Base-by-base conservation (phyloP, 257 asterid species). In the Petunia secreta region DNA sequence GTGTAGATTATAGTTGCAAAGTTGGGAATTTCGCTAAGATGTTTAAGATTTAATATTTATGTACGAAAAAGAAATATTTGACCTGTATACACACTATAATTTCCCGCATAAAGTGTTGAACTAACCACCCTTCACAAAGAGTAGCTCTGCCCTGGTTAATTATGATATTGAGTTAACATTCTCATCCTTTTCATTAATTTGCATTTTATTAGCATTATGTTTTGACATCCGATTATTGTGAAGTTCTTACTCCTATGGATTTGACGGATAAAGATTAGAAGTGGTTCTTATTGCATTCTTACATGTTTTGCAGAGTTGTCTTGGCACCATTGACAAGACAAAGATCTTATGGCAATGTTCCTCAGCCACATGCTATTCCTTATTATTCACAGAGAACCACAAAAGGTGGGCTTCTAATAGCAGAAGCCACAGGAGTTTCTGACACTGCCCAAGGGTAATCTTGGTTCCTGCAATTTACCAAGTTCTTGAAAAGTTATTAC, bases 251-350 rank as follows among this genome's bases (percentile, higher is more conserved):
- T 25, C 25, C 25, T 25, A 25, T 25, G 25, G 0, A 25, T 25
- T 25, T 25, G 25, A 25, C 0, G 25, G 25, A 25, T 25, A 25
- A 25, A 25, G 25, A 25, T 16, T 9, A 4, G 16, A 16, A 25
- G 25, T 25, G 25, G 25, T 25, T 25, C 25, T 25, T 25, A 25
- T 25, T 25, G 25, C 25, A 25, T 8, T 52, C 11, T 2, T 52
- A 58, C 6, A 58, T 60, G 40, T 52, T 55, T 4, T 39, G 25
- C 88, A 93, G 97, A 84, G 79, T 91, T 81, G 92, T 91, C 55
- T 52, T 91, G 88, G 93, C 92, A 8, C 97, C 97, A 3, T 75
- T 93, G 58, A 90, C 97, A 10, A 89, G 97, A 86, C 87, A 81
- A 79, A 86, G 97, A 84, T 90, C 97, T 3, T 89, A 66, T 5